A percentile compares a stretch with the other conserved stretches of the same genome.
Evolutionary conservation across 1,284 basidiomycete species (phyloP).

Genomic region (Amylostereum chailletii): DNA sequence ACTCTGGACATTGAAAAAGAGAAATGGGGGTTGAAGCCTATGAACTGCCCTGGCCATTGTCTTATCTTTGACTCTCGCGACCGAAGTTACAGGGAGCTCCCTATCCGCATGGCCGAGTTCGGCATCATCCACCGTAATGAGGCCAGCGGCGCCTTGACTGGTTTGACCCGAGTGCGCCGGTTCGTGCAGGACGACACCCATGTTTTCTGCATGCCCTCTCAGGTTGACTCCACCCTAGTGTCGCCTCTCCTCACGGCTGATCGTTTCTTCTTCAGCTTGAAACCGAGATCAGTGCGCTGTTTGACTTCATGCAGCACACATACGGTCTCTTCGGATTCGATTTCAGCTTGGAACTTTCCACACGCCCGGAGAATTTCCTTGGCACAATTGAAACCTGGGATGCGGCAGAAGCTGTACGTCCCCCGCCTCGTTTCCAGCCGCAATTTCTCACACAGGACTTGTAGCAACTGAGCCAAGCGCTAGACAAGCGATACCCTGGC

Average conservation of each 20-base stretch:
- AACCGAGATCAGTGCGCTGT: slow-evolving; percentile 79
- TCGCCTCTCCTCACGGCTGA: background rate
- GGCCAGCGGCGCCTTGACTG: slow-evolving; percentile 90
- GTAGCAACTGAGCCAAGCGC: slow-evolving; percentile 77
- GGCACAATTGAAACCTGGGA: slow-evolving; percentile 91
- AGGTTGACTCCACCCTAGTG: slow-evolving; percentile 34
- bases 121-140: slow-evolving; percentile 98
- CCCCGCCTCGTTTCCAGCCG: background rate
- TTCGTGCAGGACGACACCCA: slow-evolving; percentile 99
- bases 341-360: slow-evolving; percentile 95
- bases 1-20: slow-evolving; percentile 91
- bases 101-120: slow-evolving; percentile 97
- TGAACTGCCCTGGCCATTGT: slow-evolving; percentile 99
- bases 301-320: slow-evolving; percentile 92
- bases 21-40: slow-evolving; percentile 90
- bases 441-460: slow-evolving; percentile 1
- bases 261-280: slow-evolving; percentile 51
- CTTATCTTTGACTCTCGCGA: slow-evolving; percentile 94
- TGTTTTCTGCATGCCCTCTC: slow-evolving; percentile 94
- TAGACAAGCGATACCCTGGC: slow-evolving; percentile 84
- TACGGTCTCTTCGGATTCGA: slow-evolving; percentile 97
- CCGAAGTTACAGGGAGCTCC: slow-evolving; percentile 92
- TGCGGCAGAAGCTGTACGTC: slow-evolving; percentile 67
- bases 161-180: slow-evolving; percentile 87
- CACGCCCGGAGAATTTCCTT: slow-evolving; percentile 91